phyloP scores from a whole-genome alignment of 2,329 filamentous ascomycete genomes.

The Ophiostoma sp. region DNA sequence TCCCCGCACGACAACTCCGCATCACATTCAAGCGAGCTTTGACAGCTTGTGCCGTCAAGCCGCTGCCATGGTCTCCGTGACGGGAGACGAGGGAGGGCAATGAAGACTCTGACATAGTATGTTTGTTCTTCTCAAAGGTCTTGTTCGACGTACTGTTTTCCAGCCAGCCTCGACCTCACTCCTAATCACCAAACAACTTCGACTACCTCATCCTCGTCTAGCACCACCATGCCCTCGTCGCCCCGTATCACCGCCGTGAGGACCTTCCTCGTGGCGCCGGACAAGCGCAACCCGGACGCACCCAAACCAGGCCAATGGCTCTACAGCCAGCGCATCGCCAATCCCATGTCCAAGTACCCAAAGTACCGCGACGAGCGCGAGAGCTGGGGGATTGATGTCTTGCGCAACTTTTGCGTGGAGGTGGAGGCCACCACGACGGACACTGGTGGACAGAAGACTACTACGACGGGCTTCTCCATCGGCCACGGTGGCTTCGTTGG shows the following conservation, averaged over 20 bases:
- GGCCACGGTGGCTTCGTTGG: constrained; percentile 91
- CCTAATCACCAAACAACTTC: no score
- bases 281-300: constrained; percentile 18
- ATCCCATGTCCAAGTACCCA: constrained; percentile 89
- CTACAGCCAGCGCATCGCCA: constrained; percentile 74
- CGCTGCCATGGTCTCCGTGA: background rate
- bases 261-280: constrained; percentile 23
- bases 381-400: constrained; percentile 92
- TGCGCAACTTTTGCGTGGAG: constrained; percentile 89
- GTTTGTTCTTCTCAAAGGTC: no score
- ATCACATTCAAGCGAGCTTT: background rate
- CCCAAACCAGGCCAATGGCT: constrained; percentile 22
- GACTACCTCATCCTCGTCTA: background rate
- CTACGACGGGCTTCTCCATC: constrained; percentile 77
- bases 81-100: background rate
- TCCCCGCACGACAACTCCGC: constrained; percentile 11
- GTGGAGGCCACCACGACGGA: constrained; percentile 66
- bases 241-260: constrained; percentile 23
- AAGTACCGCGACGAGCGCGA: constrained; percentile 84
- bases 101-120: no score
- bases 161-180: no score
- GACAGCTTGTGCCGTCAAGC: background rate
- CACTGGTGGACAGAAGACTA: constrained; percentile 57
- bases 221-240: background rate
- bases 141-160: no score